Percentiles rank a stretch among this genome's conserved stretches.
phyloP scores from a whole-genome alignment of 2,329 filamentous ascomycete genomes.

The Zalaria obscura region DNA sequence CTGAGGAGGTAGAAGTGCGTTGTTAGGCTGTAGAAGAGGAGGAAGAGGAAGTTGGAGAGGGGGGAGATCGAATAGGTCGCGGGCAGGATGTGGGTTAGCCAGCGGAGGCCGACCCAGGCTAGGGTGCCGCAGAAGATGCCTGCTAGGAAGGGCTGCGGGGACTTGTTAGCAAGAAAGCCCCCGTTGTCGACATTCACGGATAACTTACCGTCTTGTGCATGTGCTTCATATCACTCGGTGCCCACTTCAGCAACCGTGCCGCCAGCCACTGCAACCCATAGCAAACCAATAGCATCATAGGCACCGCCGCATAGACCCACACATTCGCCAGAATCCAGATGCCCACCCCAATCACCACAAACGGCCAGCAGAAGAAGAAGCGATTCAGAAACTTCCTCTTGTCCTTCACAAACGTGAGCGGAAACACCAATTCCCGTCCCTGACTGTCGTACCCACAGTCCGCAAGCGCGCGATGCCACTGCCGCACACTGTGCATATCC shows the following conservation, averaged over 20 bases:
- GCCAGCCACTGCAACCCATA: conserved; percentile 66
- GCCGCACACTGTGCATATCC: conserved; percentile 73
- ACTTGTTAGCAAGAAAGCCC: neutral
- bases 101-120: conserved; percentile 67
- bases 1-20: conserved; percentile 75
- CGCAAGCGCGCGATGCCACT: conserved; percentile 70
- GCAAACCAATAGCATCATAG: conserved; percentile 49
- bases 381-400: conserved; percentile 64
- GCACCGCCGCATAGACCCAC: conserved; percentile 63
- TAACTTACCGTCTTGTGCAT: conserved; percentile 71
- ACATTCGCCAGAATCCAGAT: conserved; percentile 60
- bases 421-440: conserved; percentile 60
- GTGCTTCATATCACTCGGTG: conserved; percentile 73
- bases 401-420: conserved; percentile 62
- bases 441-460: conserved; percentile 76
- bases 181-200: neutral
- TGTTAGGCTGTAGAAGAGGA: conserved; percentile 47
- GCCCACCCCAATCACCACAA: conserved; percentile 56
- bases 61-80: conserved; percentile 50
- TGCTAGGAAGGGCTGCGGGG: conserved; percentile 64
- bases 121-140: conserved; percentile 84
- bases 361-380: conserved; percentile 85
- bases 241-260: conserved; percentile 65
- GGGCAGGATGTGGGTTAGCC: conserved; percentile 56
- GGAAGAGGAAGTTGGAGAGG: conserved; percentile 69